Base-by-base conservation (phyloP, 2,329 filamentous ascomycete genomes). In the Arthrobotrys megalospora region DNA sequence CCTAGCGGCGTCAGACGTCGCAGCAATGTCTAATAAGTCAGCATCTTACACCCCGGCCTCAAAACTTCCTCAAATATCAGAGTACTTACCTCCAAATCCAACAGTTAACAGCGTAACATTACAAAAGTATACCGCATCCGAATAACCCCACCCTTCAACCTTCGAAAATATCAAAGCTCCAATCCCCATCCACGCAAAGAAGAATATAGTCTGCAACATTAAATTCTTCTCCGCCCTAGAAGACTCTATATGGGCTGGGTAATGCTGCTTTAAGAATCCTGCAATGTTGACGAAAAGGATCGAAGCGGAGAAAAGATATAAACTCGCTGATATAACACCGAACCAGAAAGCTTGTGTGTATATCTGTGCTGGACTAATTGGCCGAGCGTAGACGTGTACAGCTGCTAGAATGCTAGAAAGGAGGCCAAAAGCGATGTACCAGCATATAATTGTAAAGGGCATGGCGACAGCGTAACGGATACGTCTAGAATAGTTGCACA, bases 131-230 rank as follows among this genome's bases (percentile, higher is more conserved):
- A 94, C 86, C 1, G 90, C 89, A 81, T 97, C 93, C 0, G 92
- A 89, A 82, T 92, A 97, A 21, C 87, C 85, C 90, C 94, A 96
- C 2, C 85, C 87, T 78, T 97, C 91, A 2, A 96, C 87, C 0
- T 86, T 86, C 5, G 90, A 89, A 82, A 96, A 97, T 0, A 96
- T 85, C 0, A 91, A 88, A 0, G 91, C 93, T 0, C 94, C 94
- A 1, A 93, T 84, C 0, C 92, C 90, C 0, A 97, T 86, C 86
- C 96, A 97, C 63, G 93, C 85, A 63, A 97, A 90, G 82, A 96
- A 93, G 70, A 92, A 86, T 84, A 96, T 96, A 0, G 93, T 97
- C 84, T 97, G 94, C 28, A 97, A 85, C 87, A 97, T 97, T 21
- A 97, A 86, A 0, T 93, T 97, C 11, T 94, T 89, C 83, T 97